phyloP scores from a whole-genome alignment of 768 basidiomycete species.

The Leucosporidium scottii region DNA sequence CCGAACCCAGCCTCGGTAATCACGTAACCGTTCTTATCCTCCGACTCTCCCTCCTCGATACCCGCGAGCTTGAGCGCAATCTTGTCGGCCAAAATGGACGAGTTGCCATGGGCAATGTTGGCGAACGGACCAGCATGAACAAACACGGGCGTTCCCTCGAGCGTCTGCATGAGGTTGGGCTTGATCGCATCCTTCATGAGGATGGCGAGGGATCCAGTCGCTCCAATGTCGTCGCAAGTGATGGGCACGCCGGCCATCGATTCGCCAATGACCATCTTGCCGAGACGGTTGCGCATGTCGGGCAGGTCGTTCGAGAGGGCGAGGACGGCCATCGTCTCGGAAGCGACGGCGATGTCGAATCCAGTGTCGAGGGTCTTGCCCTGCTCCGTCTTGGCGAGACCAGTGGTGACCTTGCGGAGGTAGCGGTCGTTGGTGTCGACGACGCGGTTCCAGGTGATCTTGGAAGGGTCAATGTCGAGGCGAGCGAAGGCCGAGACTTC shows the following conservation, averaged over 20 bases:
- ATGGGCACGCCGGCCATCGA: slow-evolving; percentile 83
- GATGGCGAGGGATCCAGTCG: slow-evolving; percentile 88
- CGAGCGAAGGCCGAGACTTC: slow-evolving; percentile 85
- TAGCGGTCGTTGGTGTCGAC: slow-evolving; percentile 95
- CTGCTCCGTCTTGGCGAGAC: slow-evolving; percentile 81
- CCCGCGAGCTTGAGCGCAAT: slow-evolving; percentile 96
- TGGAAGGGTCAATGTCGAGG: slow-evolving; percentile 79
- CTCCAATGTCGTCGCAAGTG: slow-evolving; percentile 94
- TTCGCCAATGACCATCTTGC: slow-evolving; percentile 94
- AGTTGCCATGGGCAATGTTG: slow-evolving; percentile 96
- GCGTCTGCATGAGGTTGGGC: slow-evolving; percentile 96
- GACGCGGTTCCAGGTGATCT: slow-evolving; percentile 95
- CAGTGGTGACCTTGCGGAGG: slow-evolving; percentile 85
- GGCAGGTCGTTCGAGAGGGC: slow-evolving; percentile 77
- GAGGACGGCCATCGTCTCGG: slow-evolving; percentile 96
- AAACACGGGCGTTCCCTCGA: slow-evolving; percentile 94
- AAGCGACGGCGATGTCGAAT: slow-evolving; percentile 95
- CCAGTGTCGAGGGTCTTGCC: slow-evolving; percentile 82
- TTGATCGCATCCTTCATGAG: slow-evolving; percentile 99
- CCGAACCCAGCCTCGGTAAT: slow-evolving; percentile 98
- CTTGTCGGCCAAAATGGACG: slow-evolving; percentile 94
- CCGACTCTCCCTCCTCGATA: slow-evolving; percentile 77
- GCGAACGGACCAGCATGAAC: slow-evolving; percentile 98
- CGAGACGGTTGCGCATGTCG: slow-evolving; percentile 85
- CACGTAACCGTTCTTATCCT: slow-evolving; percentile 81